Evolutionary conservation across 352 stramenopile genomes (phyloP).

Genomic region (Globisporangium cylindrosporum): DNA sequence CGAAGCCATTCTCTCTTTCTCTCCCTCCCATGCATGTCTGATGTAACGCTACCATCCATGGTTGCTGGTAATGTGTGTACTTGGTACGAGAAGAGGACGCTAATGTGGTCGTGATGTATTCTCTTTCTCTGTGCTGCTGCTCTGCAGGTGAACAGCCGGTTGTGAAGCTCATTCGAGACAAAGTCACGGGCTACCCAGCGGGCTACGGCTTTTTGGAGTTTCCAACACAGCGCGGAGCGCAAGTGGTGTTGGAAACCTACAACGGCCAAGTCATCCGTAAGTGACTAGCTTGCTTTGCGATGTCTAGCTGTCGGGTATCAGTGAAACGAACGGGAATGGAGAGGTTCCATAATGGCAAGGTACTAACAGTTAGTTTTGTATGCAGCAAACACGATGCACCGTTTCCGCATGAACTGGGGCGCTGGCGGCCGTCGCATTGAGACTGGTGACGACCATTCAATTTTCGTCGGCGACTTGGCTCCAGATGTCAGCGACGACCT

Average conservation of each 20-base stretch:
- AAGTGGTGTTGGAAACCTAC: slow-evolving; percentile 82
- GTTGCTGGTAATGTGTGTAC: background rate
- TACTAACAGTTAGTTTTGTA: background rate
- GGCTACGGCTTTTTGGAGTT: slow-evolving; percentile 94
- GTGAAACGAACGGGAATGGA: too few species aligned
- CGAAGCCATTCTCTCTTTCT: background rate
- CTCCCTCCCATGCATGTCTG: background rate
- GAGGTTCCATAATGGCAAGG: background rate
- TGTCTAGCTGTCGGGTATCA: background rate
- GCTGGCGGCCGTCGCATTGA: slow-evolving; percentile 85
- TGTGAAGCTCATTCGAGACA: slow-evolving; percentile 91
- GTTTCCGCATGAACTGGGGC: slow-evolving; percentile 92
- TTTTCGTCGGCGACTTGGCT: slow-evolving; percentile 91
- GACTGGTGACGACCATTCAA: slow-evolving; percentile 81
- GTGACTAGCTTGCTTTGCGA: background rate
- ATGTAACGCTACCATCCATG: background rate
- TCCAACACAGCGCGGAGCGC: slow-evolving; percentile 68
- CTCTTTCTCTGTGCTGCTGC: background rate
- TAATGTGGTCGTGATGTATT: background rate
- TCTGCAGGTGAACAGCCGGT: slow-evolving; percentile 70
- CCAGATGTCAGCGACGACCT: slow-evolving; percentile 87
- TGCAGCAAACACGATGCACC: slow-evolving; percentile 84
- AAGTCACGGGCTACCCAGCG: slow-evolving; percentile 81
- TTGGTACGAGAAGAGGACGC: background rate
- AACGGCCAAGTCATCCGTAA: slow-evolving; percentile 88